Evolutionary conservation across 805 yeast genomes (phyloP).

Genomic region (Maudiozyma saulgeensis): DNA sequence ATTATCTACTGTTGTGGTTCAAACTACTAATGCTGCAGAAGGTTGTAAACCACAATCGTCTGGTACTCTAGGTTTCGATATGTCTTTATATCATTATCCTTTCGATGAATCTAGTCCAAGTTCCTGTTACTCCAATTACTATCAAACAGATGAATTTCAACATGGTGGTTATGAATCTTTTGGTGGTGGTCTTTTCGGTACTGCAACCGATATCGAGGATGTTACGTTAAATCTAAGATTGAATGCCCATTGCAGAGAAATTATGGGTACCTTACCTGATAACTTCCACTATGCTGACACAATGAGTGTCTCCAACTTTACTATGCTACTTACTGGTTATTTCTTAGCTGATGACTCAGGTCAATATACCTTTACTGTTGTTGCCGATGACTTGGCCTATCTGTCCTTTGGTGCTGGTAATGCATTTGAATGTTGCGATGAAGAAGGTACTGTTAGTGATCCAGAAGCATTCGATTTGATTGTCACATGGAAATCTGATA

Average conservation of each 20-base stretch:
- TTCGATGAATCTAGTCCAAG: not conserved
- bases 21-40: not conserved
- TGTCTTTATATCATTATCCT: not conserved
- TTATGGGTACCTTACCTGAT: not conserved
- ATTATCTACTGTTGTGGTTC: not conserved
- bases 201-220: not conserved
- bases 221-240: not conserved
- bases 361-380: slow-evolving; percentile 19
- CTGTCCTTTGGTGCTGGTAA: slow-evolving; percentile 19
- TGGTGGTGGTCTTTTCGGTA: slow-evolving; percentile 1
- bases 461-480: slow-evolving; percentile 1
- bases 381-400: slow-evolving; percentile 26
- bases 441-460: not conserved
- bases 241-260: not conserved
- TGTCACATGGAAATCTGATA: slow-evolving; percentile 1
- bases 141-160: not conserved
- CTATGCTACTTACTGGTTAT: slow-evolving; percentile 24
- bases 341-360: slow-evolving; percentile 27
- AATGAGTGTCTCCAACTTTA: slow-evolving; percentile 10
- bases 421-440: slow-evolving; percentile 19
- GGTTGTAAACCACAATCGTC: not conserved
- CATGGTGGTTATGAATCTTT: not conserved
- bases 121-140: not conserved
- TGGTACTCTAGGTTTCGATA: not conserved
- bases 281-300: not conserved